Evolutionary conservation across 2,329 filamentous ascomycete genomes (phyloP), one percentile per base, ranked within the genome.

Genomic region (Neoscytalidium dimidiatum): DNA sequence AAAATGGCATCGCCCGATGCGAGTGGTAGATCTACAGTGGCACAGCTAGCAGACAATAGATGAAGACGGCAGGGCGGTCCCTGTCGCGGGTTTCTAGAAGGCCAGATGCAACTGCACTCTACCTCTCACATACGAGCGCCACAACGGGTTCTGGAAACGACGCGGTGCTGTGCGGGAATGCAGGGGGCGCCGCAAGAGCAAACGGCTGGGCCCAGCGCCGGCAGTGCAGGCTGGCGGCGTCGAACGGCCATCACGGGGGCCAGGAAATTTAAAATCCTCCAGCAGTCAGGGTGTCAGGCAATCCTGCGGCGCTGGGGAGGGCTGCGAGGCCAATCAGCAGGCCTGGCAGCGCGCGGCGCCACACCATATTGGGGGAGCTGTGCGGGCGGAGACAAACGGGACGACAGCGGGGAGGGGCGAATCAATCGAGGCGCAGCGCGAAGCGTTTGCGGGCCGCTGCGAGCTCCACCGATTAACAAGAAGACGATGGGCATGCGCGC

Each of bases 371-470:
- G 28, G 41, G 56, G 41, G 56, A 58, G 53, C 53, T 53, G 60
- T 51, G 49, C 46, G 60, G 8, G 38, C 48, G 46, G 60, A 52
- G 46, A 31, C 60, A 53, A 62, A 62, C 58, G 56, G 56, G 56
- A 46, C 29, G 44, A 21, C 48, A 43, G 60, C 31, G 60, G 35
- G 60, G 46, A 44, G 33, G 46, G 43, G 23, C 28, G 29, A 31
- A 52, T 52, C 46, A 14, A 26, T 49, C 17, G 17, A 43, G 53
- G 35, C 29, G 29, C 43, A 53, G 48, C 28, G 35, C 49, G 49
- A 44, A 63, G 61, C 61, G 61, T 64, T 64, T 53, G 61, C 61
- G 61, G 61, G 26, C 61, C 61, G 61, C 61, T 46, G 61, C 61
- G 61, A 26, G 33, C 61, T 51, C 48, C 33, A 44, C 49, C 21